A percentile compares a stretch with the other conserved stretches of the same genome.
These are phyloP conservation scores for Prunus yedoensis DNA, from an alignment of 331 rosid species.

Conservation along the genomic window DNA sequence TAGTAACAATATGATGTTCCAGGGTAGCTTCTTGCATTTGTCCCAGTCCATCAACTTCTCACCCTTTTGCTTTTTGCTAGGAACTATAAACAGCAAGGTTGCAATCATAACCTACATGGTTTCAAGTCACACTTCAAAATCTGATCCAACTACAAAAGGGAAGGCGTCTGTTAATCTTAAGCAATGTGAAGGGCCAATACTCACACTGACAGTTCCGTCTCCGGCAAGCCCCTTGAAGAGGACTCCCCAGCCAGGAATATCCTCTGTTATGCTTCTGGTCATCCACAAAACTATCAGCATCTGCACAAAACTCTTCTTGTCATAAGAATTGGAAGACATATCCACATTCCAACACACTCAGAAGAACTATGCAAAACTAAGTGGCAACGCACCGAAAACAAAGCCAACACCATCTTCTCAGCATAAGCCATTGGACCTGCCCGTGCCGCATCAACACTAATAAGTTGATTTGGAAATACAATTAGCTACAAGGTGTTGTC, in stretches of 20 bases:
- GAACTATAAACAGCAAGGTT: slow-evolving; percentile 74
- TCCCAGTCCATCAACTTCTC: slow-evolving; percentile 91
- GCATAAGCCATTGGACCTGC: slow-evolving; percentile 89
- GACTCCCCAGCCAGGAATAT: slow-evolving; percentile 89
- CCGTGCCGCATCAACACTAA: background rate
- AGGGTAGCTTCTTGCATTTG: slow-evolving; percentile 88
- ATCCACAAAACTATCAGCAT: slow-evolving; percentile 71
- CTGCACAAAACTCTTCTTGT: slow-evolving; percentile 31
- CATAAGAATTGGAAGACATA: background rate
- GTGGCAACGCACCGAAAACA: slow-evolving; percentile 57
- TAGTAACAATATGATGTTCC: slow-evolving; percentile 72
- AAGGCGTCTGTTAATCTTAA: too few relatives aligned
- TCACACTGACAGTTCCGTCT: slow-evolving; percentile 88
- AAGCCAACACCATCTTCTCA: slow-evolving; percentile 72
- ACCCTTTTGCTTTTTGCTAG: slow-evolving; percentile 68
- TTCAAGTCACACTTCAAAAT: background rate
- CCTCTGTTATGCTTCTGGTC: slow-evolving; percentile 86
- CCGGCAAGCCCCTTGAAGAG: slow-evolving; percentile 75
- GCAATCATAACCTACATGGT: slow-evolving; percentile 66
- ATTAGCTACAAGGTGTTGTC: background rate
- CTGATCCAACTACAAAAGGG: background rate
- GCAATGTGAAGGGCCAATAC: slow-evolving; percentile 7
- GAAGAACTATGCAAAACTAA: background rate
- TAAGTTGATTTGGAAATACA: background rate
- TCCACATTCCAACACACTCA: background rate